Conservation (phyloP, 1,139 yeast species). For the Kodamaea sp. region DNA sequence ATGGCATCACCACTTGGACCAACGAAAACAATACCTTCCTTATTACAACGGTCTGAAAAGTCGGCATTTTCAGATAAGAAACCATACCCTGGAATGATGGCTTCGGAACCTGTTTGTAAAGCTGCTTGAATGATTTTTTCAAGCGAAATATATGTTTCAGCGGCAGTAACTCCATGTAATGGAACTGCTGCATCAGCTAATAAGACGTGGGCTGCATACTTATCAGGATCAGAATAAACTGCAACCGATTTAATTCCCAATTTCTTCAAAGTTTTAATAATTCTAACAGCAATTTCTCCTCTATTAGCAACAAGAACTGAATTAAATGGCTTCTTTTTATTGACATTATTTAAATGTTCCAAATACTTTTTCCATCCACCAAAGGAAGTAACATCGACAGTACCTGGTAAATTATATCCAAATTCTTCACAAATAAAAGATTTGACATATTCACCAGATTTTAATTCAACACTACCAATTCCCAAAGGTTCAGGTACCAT, state of each 20-base stretch:
- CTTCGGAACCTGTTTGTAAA: conserved; percentile 77
- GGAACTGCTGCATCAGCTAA: conserved; percentile 81
- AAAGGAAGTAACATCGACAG: conserved; percentile 71
- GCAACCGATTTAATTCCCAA: conserved; percentile 78
- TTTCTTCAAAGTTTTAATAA: conserved; percentile 80
- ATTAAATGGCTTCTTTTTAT: conserved; percentile 59
- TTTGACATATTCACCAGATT: conserved; percentile 77
- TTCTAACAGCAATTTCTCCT: conserved; percentile 96
- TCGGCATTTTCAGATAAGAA: conserved; percentile 95
- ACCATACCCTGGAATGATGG: conserved; percentile 96
- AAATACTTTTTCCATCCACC: conserved; percentile 89
- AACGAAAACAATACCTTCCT: conserved; percentile 83
- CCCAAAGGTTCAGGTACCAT: conserved; percentile 95
- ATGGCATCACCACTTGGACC: conserved; percentile 96
- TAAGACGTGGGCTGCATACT: conserved; percentile 79
- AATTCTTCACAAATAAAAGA: conserved; percentile 91
- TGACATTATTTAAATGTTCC: conserved; percentile 29
- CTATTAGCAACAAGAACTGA: conserved; percentile 92
- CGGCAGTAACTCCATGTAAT: conserved; percentile 76
- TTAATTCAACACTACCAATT: conserved; percentile 84
- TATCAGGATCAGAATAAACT: conserved; percentile 86
- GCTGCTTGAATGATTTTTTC: conserved; percentile 87
- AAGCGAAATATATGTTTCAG: conserved; percentile 82
- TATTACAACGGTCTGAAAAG: conserved; percentile 80
- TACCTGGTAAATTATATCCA: conserved; percentile 69